These are phyloP conservation scores for Aspergillus fijiensis DNA, from an alignment of 2,329 filamentous ascomycete genomes.

Conservation along the genomic window DNA sequence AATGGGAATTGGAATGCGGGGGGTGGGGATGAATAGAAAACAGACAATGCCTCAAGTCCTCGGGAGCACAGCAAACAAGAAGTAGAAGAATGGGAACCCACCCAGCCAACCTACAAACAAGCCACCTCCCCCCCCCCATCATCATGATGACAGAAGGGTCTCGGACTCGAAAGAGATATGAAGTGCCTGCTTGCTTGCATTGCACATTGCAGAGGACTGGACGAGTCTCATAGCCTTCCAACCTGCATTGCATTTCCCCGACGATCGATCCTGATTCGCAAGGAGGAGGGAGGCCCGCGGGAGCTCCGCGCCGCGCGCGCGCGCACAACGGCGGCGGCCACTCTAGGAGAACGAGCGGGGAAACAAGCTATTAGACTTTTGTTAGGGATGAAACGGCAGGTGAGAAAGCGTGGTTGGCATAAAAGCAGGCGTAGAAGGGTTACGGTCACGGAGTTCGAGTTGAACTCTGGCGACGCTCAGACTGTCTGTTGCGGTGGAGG, in stretches of 20 bases:
- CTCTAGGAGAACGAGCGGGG: not conserved
- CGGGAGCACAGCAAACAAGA: not conserved
- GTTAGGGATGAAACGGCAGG: not conserved
- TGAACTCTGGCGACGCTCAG: not conserved
- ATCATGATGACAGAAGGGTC: not conserved
- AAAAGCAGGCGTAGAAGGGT: not conserved
- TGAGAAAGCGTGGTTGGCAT: not conserved
- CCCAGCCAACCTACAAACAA: not conserved
- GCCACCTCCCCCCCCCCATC: not conserved
- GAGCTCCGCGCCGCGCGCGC: not conserved
- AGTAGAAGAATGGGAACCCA: not conserved
- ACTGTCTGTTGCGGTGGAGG: not conserved
- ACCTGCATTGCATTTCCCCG: not conserved
- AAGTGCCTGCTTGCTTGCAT: not conserved
- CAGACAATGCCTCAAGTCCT: not conserved
- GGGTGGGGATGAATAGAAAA: not conserved
- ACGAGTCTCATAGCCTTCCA: not conserved
- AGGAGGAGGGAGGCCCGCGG: not conserved
- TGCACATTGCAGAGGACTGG: not conserved
- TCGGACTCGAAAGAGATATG: not conserved
- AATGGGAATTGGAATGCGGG: not conserved
- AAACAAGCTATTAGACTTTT: not conserved
- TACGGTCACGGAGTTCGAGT: not conserved
- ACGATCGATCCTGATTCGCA: not conserved
- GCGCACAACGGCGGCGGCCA: not conserved